Base-by-base conservation (phyloP, 192 early-diverging fungal genomes). In the Mortierella hygrophila region DNA sequence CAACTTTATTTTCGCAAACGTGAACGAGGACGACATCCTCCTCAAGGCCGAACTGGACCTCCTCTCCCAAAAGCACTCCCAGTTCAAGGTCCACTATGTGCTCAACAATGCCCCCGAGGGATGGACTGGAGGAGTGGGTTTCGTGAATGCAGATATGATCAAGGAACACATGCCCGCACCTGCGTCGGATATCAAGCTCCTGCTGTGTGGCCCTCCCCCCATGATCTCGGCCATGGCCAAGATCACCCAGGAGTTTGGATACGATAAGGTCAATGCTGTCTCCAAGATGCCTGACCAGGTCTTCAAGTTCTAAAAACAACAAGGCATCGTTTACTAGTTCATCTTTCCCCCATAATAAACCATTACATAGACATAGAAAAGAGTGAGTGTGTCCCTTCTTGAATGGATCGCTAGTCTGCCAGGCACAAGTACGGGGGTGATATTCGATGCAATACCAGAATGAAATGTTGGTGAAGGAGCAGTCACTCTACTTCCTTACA, bases 1-100 rank as follows among this genome's bases (percentile, higher is more conserved):
- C 63, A 94, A 88, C 83, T 90, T 99, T 23, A 91, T 98, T 71
- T 99, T 96, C 91, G 97, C 96, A 77, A 99, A 99, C 87, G 95
- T 97, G 44, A 94, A 89, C 7, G 92, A 94, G 57, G 93, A 97
- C 35, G 98, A 98, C 80, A 98, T 99, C 80, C 85, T 98, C 68
- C 87, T 98, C 55, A 91, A 90, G 72, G 90, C 94, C 41, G 95
- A 98, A 88, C 91, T 99, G 8, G 97, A 98, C 71, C 83, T 79
- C 44, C 88, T 98, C 80, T 92, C 92, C 16, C 82, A 75, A 41
- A 90, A 94, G 70, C 93, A 97, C 78, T 93, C 95, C 40, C 93
- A 94, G 81, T 93, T 99, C 83, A 86, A 91, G 29, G 92, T 98
- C 15, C 82, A 93, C 88, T 97, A 98, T 85, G 93, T 95, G 9